phyloP scores from a whole-genome alignment of 345 rosid genomes.

The Citrus hindsii region DNA sequence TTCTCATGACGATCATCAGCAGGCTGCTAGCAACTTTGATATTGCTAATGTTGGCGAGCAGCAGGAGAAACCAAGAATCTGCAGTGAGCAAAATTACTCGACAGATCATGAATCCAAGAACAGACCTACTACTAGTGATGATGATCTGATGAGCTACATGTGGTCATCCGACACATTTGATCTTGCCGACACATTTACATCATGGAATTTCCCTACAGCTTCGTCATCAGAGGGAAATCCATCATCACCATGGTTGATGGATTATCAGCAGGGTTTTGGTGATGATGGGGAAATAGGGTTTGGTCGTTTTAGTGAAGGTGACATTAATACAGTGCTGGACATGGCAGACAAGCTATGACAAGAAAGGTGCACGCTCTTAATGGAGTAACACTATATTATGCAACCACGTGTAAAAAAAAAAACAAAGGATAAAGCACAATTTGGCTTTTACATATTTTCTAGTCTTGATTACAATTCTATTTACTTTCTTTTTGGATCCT shows the following conservation, averaged over 20 bases:
- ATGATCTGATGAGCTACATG: slow-evolving; percentile 22
- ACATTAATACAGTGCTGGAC: slow-evolving; percentile 17
- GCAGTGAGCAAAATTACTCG: slow-evolving; percentile 7
- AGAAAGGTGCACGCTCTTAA: background rate
- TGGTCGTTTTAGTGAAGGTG: slow-evolving; percentile 38
- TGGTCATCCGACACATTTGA: slow-evolving; percentile 30
- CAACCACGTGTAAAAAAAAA: background rate
- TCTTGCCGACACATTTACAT: slow-evolving; percentile 33
- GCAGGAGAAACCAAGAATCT: background rate
- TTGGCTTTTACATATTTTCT: background rate
- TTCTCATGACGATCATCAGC: background rate
- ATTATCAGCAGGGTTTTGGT: slow-evolving; percentile 28
- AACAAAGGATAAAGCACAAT: too few species aligned
- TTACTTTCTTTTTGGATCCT: slow-evolving; percentile 4
- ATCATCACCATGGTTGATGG: slow-evolving; percentile 41
- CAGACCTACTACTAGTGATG: background rate
- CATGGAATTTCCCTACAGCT: slow-evolving; percentile 39
- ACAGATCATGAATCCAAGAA: slow-evolving; percentile 6
- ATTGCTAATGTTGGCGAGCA: background rate
- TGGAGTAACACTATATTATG: background rate
- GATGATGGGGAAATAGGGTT: slow-evolving; percentile 42
- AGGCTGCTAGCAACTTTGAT: background rate
- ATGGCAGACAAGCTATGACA: slow-evolving; percentile 28
- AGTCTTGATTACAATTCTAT: background rate
- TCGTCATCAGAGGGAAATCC: slow-evolving; percentile 30